These are phyloP conservation scores for Acer yangbiense DNA, from an alignment of 345 rosid species.

Conservation along the genomic window DNA sequence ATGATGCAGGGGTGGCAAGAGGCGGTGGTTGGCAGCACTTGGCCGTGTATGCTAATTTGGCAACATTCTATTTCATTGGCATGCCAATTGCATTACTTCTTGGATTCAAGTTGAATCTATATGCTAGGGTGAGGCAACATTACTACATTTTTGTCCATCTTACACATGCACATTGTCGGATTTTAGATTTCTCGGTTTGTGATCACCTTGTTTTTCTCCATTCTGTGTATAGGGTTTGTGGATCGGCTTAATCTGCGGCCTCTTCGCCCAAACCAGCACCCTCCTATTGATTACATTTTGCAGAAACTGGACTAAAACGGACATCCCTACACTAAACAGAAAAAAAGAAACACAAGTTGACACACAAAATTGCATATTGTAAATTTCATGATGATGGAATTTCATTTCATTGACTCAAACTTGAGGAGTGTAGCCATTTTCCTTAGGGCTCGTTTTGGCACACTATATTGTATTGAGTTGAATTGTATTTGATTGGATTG, in stretches of 20 bases:
- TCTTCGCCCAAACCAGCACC: constrained; percentile 44
- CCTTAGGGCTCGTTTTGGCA: no score
- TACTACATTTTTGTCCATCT: background rate
- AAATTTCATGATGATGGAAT: no score
- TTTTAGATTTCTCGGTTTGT: background rate
- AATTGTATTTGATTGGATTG: no score
- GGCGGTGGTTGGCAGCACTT: constrained; percentile 76
- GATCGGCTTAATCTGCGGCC: constrained; percentile 22
- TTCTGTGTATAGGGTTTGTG: constrained; percentile 57
- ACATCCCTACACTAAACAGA: background rate
- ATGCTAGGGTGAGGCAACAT: constrained; percentile 46
- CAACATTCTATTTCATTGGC: constrained; percentile 51
- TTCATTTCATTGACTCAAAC: no score
- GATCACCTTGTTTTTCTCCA: background rate
- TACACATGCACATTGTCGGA: background rate
- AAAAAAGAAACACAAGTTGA: background rate
- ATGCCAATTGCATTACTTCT: constrained; percentile 49
- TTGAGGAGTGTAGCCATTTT: no score
- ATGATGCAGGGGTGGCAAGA: constrained; percentile 59
- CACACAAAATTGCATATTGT: background rate
- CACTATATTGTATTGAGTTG: no score
- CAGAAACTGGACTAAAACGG: constrained; percentile 52
- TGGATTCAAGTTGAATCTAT: constrained; percentile 52
- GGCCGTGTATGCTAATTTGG: constrained; percentile 52
- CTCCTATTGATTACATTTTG: constrained; percentile 45